A percentile compares a stretch with the other conserved stretches of the same genome.
Conservation (phyloP, 2,329 filamentous ascomycete genomes). For the Ophiocordyceps australis region DNA sequence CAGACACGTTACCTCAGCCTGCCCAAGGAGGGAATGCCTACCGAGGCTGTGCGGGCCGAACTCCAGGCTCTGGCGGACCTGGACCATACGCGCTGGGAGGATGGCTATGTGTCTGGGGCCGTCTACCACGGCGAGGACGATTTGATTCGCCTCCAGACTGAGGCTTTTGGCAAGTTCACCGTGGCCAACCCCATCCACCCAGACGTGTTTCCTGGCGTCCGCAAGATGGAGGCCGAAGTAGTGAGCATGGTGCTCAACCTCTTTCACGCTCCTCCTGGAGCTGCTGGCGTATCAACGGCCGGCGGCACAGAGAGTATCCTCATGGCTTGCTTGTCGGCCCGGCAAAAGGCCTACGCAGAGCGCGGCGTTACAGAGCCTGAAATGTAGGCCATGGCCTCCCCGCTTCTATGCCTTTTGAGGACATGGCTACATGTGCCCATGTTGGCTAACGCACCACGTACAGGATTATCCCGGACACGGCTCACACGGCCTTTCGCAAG, state of each 20-base stretch:
- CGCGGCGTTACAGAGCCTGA: constrained; percentile 82
- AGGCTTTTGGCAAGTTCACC: constrained; percentile 86
- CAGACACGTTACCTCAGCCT: constrained; percentile 57
- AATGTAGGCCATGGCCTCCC: constrained; percentile 43
- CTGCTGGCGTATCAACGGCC: constrained; percentile 75
- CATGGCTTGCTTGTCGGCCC: constrained; percentile 81
- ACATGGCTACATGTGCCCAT: too few relatives aligned
- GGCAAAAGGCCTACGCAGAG: constrained; percentile 76
- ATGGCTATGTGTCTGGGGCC: constrained; percentile 82
- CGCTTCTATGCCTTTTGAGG: too few relatives aligned
- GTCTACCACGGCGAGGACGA: constrained; percentile 89
- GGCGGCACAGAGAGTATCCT: constrained; percentile 94
- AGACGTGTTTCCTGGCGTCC: constrained; percentile 91
- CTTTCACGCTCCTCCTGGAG: constrained; percentile 77
- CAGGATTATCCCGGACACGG: constrained; percentile 86
- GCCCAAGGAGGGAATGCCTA: constrained; percentile 67
- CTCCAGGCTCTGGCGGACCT: constrained; percentile 62
- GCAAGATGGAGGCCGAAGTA: constrained; percentile 98
- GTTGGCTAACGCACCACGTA: too few relatives aligned
- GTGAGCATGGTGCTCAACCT: constrained; percentile 86
- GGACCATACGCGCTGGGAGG: constrained; percentile 95
- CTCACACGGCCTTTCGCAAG: constrained; percentile 92
- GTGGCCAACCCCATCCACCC: constrained; percentile 95
- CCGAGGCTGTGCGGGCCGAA: constrained; percentile 64
- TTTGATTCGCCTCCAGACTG: constrained; percentile 67